Evolutionary conservation across 805 yeast genomes (phyloP), one percentile per base, ranked within the genome.

Genomic region (Yarrowia phangngaensis): DNA sequence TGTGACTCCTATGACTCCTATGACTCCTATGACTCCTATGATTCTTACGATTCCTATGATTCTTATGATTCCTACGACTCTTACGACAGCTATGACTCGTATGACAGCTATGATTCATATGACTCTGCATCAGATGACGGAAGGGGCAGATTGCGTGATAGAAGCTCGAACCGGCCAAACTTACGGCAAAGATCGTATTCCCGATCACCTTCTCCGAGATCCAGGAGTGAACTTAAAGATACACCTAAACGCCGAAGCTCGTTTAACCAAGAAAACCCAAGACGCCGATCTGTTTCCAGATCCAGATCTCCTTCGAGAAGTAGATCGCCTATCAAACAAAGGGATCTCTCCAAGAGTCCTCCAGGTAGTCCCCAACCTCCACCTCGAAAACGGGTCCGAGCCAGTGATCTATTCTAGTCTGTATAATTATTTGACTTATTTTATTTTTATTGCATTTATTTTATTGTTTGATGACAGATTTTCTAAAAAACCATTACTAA

Each of bases 231-330:
- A 20, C n/a, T 33, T 8, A 15, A 20, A 9, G 15, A 15, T n/a
- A n/a, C n/a, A n/a, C n/a, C 26, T 12, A 20, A 29, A 17, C 6
- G 35, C 20, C 22, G 46, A n/a, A 41, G 45, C 34, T 8, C n/a
- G n/a, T n/a, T n/a, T n/a, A n/a, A 20, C 16, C 28, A 41, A n/a
- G 22, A 33, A 14, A 20, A 31, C 11, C 22, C 36, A 20, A 36
- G 50, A 54, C 57, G 61, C 8, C 36, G 56, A 20, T 56, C 63
- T n/a, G 8, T 8, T n/a, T 53, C 56, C 17, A 17, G 51, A 22
- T 38, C 52, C 8, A 43, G 54, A 36, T 45, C 52, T 23, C 14
- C 38, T 46, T 52, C 58, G 13, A 9, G 53, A 32, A 56, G 31
- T 11, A 14, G 31, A 12, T 28, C 31, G 13, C 31, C 31, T 28